These are phyloP conservation scores for Hypoxylon sp. DNA, from an alignment of 2,329 filamentous ascomycete genomes.

Conservation along the genomic window DNA sequence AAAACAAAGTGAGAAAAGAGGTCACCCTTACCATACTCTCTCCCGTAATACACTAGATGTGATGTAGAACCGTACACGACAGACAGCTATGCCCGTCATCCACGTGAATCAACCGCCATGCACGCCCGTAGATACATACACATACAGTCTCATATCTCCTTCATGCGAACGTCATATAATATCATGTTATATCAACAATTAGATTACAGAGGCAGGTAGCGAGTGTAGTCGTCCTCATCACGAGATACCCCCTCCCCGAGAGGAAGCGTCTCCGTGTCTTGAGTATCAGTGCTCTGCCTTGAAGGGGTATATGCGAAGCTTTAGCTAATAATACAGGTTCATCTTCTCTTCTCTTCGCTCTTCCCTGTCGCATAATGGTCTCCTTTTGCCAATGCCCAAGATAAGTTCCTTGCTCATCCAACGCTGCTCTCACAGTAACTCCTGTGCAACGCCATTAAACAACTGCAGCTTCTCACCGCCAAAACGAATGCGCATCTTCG, in stretches of 20 bases:
- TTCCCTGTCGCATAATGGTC: constrained; percentile 29
- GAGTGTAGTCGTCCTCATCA: constrained; percentile 35
- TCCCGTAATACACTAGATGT: not conserved
- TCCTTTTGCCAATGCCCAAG: constrained; percentile 10
- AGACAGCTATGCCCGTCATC: not conserved
- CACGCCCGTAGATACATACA: not conserved
- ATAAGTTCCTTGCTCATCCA: constrained; percentile 16
- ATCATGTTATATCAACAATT: constrained; percentile 32
- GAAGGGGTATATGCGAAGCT: constrained; percentile 39
- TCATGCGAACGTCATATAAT: constrained; percentile 17
- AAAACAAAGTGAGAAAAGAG: no score
- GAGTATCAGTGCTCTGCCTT: constrained; percentile 37
- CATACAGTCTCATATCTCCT: not conserved
- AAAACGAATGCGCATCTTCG: constrained; percentile 38
- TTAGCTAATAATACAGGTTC: constrained; percentile 39
- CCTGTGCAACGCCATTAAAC: constrained; percentile 13
- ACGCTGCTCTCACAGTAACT: constrained; percentile 27
- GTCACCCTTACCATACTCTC: not conserved
- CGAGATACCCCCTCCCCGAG: constrained; percentile 21
- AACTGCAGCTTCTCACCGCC: constrained; percentile 25
- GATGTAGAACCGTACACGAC: not conserved
- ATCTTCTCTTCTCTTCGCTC: constrained; percentile 33
- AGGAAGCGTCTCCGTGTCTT: constrained; percentile 12
- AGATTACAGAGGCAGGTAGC: constrained; percentile 44
- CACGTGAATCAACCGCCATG: not conserved